Percentiles rank a stretch among this genome's conserved stretches.
Conservation (phyloP, 2,329 filamentous ascomycete species). For the Fusarium multiceps region DNA sequence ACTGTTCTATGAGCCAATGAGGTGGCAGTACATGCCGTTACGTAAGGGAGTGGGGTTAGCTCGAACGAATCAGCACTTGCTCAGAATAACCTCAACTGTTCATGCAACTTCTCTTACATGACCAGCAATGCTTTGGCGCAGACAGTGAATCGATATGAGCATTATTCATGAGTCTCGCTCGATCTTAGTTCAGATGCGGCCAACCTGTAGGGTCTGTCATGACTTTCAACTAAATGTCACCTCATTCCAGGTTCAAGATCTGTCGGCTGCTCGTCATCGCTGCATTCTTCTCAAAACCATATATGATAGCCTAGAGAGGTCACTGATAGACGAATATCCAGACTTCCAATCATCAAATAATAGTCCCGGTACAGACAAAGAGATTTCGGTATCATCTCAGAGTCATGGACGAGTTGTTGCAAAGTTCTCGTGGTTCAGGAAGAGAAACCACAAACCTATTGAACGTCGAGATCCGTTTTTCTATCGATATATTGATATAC, state of each 20-base stretch:
- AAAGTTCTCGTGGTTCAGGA: not conserved
- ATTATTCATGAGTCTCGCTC: not conserved
- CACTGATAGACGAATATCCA: not conserved
- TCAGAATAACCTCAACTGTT: not conserved
- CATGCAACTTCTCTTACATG: not conserved
- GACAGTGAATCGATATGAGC: not conserved
- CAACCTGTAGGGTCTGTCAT: not conserved
- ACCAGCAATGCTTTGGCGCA: not conserved
- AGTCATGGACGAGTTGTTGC: not conserved
- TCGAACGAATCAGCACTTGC: not conserved
- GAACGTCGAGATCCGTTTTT: not conserved
- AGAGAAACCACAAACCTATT: not conserved
- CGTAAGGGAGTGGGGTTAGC: not conserved
- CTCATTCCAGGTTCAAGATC: not conserved
- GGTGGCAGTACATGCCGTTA: accelerated
- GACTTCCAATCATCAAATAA: not conserved
- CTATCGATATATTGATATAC: not conserved
- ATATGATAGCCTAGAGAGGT: not conserved
- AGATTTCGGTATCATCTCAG: accelerated
- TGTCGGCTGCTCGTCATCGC: not conserved
- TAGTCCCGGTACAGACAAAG: not conserved
- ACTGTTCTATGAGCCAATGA: too few species aligned
- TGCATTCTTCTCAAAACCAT: not conserved
- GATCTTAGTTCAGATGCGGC: accelerated
- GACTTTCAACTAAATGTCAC: not conserved